A percentile compares a stretch with the other conserved stretches of the same genome.
phyloP scores from a whole-genome alignment of 2,329 filamentous ascomycete species.

The Fusarium sacchari region DNA sequence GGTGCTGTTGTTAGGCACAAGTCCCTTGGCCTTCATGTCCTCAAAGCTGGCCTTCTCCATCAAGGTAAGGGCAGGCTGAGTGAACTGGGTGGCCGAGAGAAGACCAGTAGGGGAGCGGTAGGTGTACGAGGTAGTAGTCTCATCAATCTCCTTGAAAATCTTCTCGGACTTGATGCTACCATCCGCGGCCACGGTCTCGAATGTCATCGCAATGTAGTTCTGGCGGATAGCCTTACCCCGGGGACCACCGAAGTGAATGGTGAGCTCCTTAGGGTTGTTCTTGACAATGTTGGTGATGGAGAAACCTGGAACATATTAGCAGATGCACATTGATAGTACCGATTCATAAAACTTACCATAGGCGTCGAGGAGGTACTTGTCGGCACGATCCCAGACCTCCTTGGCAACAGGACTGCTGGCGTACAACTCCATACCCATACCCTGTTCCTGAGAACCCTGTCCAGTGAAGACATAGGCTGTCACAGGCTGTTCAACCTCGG shows the following conservation, averaged over 20 bases:
- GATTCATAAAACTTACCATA: constrained; percentile 73
- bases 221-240: constrained; percentile 96
- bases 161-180: constrained; percentile 97
- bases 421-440: constrained; percentile 99
- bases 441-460: constrained; percentile 97
- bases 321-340: background rate
- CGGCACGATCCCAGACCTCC: constrained; percentile 97
- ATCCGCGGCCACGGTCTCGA: constrained; percentile 94
- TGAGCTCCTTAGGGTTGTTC: constrained; percentile 99
- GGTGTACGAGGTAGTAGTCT: constrained; percentile 94
- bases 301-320: constrained; percentile 68
- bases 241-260: constrained; percentile 96
- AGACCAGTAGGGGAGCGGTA: constrained; percentile 95
- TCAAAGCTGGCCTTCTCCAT: constrained; percentile 99
- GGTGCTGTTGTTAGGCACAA: constrained; percentile 94
- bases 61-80: constrained; percentile 93
- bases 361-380: constrained; percentile 98
- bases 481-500: constrained; percentile 96
- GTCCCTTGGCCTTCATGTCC: constrained; percentile 97
- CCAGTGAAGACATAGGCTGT: constrained; percentile 98
- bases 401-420: constrained; percentile 91
- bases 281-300: constrained; percentile 99
- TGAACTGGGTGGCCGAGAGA: constrained; percentile 97
- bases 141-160: constrained; percentile 98
- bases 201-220: constrained; percentile 99